Evolutionary conservation across 2,329 filamentous ascomycete species (phyloP).

Genomic region (Diaporthe citrichinensis): DNA sequence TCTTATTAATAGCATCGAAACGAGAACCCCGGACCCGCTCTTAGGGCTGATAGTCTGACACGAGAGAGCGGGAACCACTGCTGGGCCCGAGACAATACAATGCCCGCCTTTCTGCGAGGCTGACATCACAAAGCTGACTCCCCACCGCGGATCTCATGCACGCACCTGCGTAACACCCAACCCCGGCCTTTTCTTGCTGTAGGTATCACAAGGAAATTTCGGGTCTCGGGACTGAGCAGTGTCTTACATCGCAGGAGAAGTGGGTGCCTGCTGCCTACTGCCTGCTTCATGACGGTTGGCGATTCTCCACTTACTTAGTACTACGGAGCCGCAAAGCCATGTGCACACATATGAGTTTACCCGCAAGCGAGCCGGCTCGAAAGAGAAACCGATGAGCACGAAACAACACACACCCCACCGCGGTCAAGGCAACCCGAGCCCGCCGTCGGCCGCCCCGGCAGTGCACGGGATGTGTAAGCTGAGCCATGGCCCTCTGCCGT

Average conservation of each 20-base stretch:
- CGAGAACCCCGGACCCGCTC: neutral
- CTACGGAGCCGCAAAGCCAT: too few species aligned
- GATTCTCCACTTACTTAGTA: too few species aligned
- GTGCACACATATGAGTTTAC: neutral
- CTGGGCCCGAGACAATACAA: constrained; percentile 24
- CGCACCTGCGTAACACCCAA: neutral
- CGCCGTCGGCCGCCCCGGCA: constrained; percentile 3
- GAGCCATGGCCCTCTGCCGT: neutral
- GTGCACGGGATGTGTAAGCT: constrained; percentile 2
- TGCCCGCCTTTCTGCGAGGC: constrained; percentile 35
- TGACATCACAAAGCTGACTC: constrained; percentile 28
- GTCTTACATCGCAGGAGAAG: neutral
- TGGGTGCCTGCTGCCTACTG: neutral
- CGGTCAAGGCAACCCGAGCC: neutral
- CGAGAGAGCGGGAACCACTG: neutral
- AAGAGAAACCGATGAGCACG: neutral
- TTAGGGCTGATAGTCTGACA: constrained; percentile 22
- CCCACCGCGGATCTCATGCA: neutral
- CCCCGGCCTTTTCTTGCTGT: neutral
- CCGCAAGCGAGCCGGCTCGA: neutral
- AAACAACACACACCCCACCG: neutral
- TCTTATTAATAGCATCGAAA: neutral
- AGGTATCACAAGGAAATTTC: neutral
- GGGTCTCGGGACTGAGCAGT: neutral
- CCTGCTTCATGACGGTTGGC: too few species aligned